Base-by-base conservation (phyloP, 768 basidiomycete species). In the Gelatoporia subvermispora region DNA sequence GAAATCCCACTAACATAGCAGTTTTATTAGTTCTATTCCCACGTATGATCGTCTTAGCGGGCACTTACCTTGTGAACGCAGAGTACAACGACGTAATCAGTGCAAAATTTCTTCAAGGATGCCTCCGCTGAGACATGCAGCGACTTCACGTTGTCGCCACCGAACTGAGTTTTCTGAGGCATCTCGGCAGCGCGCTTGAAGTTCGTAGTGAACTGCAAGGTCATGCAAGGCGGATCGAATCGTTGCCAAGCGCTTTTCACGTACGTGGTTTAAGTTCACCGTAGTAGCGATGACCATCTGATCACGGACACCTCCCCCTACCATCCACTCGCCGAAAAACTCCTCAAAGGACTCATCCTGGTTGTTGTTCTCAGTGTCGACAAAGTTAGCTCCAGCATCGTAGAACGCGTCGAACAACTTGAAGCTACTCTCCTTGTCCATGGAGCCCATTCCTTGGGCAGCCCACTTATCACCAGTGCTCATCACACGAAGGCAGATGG, bases 61-160 rank as follows among this genome's bases (percentile, higher is more conserved):
- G 49, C 76, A 75, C 77, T 73, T 73, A 67, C 69, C 77, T 63
- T 68, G 51, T 81, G 79, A 4, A 79, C 55, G 50, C 80, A 80
- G 23, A 81, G 59, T 41, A 82, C 71, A 53, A 81, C 80, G 55
- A 81, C 71, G 54, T 76, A 85, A 18, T 73, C 66, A 0, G 81
- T 83, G 35, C 78, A 65, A 20, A 85, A 69, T 49, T 79, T 82
- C 52, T 66, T 66, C 48, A 76, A 62, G 36, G 65, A 67, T 2
- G 60, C 63, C 17, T 65, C 62, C 5, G 70, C 59, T 8, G 63
- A 67, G 34, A 67, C 16, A 31, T 49, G 53, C 45, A 72, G 43
- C 2, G 54, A 60, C 53, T 73, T 72, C 47, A 63, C 46, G 51
- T 60, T 55, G 62, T 76, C 76, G 15, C 75, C 72, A 17, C 50